phyloP scores from a whole-genome alignment of 208 protist genomes.

The Kentomonas sorsogonicus region DNA sequence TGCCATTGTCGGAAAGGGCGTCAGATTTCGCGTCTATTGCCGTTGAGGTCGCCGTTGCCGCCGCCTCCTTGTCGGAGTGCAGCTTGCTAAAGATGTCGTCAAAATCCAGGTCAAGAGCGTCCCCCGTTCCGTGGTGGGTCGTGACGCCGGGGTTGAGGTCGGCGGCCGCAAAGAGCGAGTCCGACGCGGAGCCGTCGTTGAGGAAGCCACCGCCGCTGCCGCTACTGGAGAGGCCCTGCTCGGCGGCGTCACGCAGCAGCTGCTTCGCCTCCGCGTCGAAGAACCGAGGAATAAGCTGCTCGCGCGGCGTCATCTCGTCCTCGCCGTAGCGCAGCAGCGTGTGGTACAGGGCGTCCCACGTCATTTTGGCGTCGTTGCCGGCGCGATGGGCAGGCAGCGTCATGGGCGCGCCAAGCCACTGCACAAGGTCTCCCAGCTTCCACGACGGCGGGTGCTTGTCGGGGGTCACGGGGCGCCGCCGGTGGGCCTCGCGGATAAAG shows the following conservation, averaged over 20 bases:
- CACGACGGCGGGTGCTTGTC: conserved; percentile 87
- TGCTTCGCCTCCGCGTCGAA: conserved; percentile 78
- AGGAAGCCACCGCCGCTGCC: neutral
- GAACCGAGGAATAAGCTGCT: conserved; percentile 85
- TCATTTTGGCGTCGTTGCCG: conserved; percentile 86
- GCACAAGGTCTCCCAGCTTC: conserved; percentile 69
- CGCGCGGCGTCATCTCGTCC: conserved; percentile 74
- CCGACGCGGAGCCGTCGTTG: no score
- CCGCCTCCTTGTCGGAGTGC: conserved; percentile 14
- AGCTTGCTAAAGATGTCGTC: conserved; percentile 87
- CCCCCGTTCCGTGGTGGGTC: neutral
- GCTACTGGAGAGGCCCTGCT: conserved; percentile 5
- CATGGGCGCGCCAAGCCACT: conserved; percentile 79
- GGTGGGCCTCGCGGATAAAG: conserved; percentile 83
- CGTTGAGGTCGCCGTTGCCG: neutral
- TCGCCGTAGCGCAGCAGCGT: conserved; percentile 86
- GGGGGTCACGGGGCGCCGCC: conserved; percentile 79
- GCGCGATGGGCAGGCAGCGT: conserved; percentile 76
- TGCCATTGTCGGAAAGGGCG: no score
- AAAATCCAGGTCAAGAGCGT: conserved; percentile 56
- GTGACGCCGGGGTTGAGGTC: no score
- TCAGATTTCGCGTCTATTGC: no score
- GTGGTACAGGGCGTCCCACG: conserved; percentile 86
- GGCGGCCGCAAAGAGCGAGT: no score
- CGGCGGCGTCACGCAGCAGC: conserved; percentile 53